A percentile compares a stretch with the other conserved stretches of the same genome.
phyloP scores from a whole-genome alignment of 1,284 basidiomycete genomes.

The Marasmius oreades region DNA sequence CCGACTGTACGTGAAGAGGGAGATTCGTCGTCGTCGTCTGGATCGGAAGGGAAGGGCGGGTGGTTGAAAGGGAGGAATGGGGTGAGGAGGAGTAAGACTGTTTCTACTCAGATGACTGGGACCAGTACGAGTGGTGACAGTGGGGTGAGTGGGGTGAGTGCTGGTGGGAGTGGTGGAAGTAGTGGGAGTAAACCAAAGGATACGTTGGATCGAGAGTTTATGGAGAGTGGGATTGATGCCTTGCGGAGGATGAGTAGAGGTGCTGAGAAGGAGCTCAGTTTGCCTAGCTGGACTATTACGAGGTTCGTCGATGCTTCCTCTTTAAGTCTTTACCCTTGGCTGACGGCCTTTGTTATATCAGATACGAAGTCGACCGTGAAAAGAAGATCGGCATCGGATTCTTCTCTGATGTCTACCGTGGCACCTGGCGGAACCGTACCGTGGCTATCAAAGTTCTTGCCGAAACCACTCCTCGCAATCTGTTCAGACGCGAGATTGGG shows the following conservation, averaged over 20 bases:
- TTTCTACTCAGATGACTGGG: conserved; percentile 30
- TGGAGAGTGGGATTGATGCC: conserved; percentile 46
- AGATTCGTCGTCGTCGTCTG: background rate
- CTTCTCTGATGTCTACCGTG: conserved; percentile 69
- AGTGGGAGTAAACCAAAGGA: conserved; percentile 10
- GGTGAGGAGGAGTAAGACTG: conserved; percentile 25
- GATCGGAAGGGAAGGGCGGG: background rate
- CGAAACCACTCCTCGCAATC: conserved; percentile 40
- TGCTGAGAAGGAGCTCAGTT: conserved; percentile 24
- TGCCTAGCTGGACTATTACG: conserved; percentile 76
- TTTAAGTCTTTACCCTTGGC: background rate
- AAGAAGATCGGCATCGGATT: conserved; percentile 62
- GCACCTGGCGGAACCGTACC: conserved; percentile 45
- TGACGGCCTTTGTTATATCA: conserved; percentile 12
- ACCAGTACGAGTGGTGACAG: conserved; percentile 30
- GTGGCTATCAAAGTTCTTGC: conserved; percentile 36
- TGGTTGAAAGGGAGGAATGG: conserved; percentile 3
- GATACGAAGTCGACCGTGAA: conserved; percentile 64
- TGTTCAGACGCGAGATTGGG: conserved; percentile 49
- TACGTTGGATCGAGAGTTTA: conserved; percentile 39
- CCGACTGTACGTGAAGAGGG: conserved; percentile 7
- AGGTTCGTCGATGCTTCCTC: conserved; percentile 31
- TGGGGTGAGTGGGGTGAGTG: conserved; percentile 15
- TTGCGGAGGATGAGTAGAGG: conserved; percentile 39
- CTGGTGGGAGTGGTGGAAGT: conserved; percentile 34